Evolutionary conservation across 108 stramenopile genomes (phyloP), one percentile per base, ranked within the genome.

Genomic region (Skeletonema menzelii): DNA sequence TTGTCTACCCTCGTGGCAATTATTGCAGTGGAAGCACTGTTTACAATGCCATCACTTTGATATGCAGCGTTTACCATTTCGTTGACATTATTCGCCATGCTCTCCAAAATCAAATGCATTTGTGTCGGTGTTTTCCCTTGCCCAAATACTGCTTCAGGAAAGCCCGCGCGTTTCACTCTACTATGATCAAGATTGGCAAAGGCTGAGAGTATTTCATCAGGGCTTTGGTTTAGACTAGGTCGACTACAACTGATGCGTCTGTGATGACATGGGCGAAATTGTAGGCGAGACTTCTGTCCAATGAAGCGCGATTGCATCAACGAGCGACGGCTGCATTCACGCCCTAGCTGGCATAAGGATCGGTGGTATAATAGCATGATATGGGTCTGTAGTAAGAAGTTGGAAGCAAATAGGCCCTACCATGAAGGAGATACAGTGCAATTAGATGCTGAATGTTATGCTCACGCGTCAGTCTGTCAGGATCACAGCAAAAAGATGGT

Each of bases 141-240:
- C 3, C 87, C 87, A 75, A 93, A 95, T 10, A 95, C 86, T 46
- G 89, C 94, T 56, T 95, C 94, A 4, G 94, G 94, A 76, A 95
- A 95, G 20, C 91, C 94, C 1, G 87, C 77, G 14, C 94, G 80
- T 42, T 63, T 67, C 1, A 86, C 84, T 31, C 94, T 84, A 5
- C 75, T 77, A 56, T 93, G 90, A 82, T 95, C 94, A 15, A 95
- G 81, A 65, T 91, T 90, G 19, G 93, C 93, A 79, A 89, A 95
- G 26, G 87, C 66, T 60, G 79, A 37, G 10, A 93, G 69, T 31
- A 82, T 55, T 49, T 90, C 83, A 24, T 85, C 83, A 17, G 87
- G 80, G 58, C 8, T 56, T 57, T 13, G 65, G 58, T 35, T 60
- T 32, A 35, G 28, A 8, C 10, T 53, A 0, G 22, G 10, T 53